Base-by-base conservation (phyloP, 768 basidiomycete genomes). In the Trametes coccinea region DNA sequence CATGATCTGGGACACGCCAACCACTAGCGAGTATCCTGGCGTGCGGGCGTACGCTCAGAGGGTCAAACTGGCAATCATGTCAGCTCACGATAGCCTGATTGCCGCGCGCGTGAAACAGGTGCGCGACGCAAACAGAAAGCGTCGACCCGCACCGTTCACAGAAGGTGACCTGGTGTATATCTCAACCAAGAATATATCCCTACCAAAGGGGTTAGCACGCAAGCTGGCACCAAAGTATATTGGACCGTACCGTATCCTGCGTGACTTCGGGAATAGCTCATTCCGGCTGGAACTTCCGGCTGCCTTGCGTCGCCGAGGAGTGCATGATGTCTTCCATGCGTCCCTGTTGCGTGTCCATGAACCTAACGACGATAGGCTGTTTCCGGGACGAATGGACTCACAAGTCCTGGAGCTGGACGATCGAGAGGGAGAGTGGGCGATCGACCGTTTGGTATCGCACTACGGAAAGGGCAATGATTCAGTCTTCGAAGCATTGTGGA, bases 51-150 rank as follows among this genome's bases (percentile, higher is more conserved):
- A 75, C 49, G 70, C 72, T 0, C 52, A 67, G 31, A 46, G 64
- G 13, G 70, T 73, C 0, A 45, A 69, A 11, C 31, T 58, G 0
- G 70, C 74, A 7, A 43, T 79, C 1, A 59, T 70, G 9, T 45
- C 60, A 0, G 77, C 78, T 0, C 78, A 80, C 57, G 72, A 82
- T 56, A 68, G 73, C 0, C 74, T 80, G 5, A 76, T 80, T 2
- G 74, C 60, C 6, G 64, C 71, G 0, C 44, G 75, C 0, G 69
- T 76, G 0, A 57, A 70, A 9, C 76, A 78, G 40, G 73, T 74
- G 0, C 31, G 67, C 11, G 55, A 73, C 0, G 72, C 75, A 0
- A 77, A 81, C 40, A 48, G 62, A 2, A 59, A 66, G 2, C 33
- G 71, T 1, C 30, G 63, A 2, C 50, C 66, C 6, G 66, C 60